Base-by-base conservation (phyloP, 345 rosid species). In the Lumnitzera littorea region DNA sequence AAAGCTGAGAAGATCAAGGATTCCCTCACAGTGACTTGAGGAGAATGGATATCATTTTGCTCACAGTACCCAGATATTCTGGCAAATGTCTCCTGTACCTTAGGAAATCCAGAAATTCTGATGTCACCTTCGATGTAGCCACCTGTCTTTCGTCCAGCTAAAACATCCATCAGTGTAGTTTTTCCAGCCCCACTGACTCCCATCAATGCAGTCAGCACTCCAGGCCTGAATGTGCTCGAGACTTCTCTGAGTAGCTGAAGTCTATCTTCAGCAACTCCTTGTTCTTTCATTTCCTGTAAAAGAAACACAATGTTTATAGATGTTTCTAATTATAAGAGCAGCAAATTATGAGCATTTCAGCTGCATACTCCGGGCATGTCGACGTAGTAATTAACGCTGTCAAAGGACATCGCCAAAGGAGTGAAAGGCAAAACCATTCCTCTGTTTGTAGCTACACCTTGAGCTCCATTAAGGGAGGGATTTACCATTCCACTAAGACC, bases 381-480 rank as follows among this genome's bases (percentile, higher is more conserved):
- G 2, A 82, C 86, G 7, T 66, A 82, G 57, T 78, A 82, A 43
- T 67, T 76, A 25, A 82, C 83, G 11, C 68, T 52, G 65, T 78
- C 81, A 31, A 82, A 82, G 13, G 86, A 78, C 86, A 78, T 82
- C 29, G 86, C 83, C 15, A 78, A 65, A 15, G 83, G 80, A 59
- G 83, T 60, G 72, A 82, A 82, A 46, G 86, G 86, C 51, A 82
- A 81, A 58, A 78, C 74, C 81, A 78, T 78, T 65, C 86, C 83
- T 70, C 74, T 76, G 74, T 82, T 78, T 0, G 80, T 58, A 13
- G 67, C 73, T 67, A 74, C 74, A 29, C 72, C 79, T n/a, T 69
- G 74, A 17, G 58, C 61, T 0, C 13, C 51, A 14, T 60, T 66
- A 20, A 67, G 65, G 20, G 57, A 11, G 13, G 84, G 64, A 62